A percentile compares a stretch with the other conserved stretches of the same genome.
phyloP scores from a whole-genome alignment of 2,329 filamentous ascomycete species.

The Xylaria sp. region DNA sequence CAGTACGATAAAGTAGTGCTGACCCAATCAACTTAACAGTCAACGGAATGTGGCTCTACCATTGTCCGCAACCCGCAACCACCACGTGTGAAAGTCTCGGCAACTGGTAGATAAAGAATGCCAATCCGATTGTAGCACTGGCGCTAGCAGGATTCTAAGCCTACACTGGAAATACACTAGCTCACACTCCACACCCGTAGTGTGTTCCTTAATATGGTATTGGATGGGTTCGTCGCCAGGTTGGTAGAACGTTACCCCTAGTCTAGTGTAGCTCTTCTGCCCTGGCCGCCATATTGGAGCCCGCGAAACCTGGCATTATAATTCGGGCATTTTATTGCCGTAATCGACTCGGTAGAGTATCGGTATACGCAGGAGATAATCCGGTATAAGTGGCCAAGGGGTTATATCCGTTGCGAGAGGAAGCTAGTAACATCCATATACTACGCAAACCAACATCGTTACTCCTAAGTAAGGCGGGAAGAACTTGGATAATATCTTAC shows the following conservation, averaged over 20 bases:
- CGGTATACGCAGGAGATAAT: conserved; percentile 6
- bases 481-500: not conserved
- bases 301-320: conserved; percentile 3
- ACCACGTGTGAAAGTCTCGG: conserved; percentile 37
- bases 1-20: conserved; percentile 21
- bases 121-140: conserved; percentile 9
- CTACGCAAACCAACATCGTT: conserved; percentile 8
- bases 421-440: not conserved
- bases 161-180: not conserved
- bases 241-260: conserved; percentile 5
- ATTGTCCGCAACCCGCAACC: too few species aligned
- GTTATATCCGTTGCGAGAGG: not conserved
- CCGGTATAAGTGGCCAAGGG: not conserved
- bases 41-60: conserved; percentile 26
- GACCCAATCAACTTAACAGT: conserved; percentile 23
- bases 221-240: conserved; percentile 15
- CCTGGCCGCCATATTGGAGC: conserved; percentile 3
- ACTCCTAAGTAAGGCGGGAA: not conserved
- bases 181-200: not conserved
- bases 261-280: conserved; percentile 4
- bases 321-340: conserved; percentile 21
- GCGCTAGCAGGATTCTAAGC: not conserved
- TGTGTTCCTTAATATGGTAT: conserved; percentile 20
- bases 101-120: conserved; percentile 16
- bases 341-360: conserved; percentile 3